Percentiles rank a stretch among this genome's conserved stretches.
Conservation (phyloP, 169 alveolate genomes). For the Plasmodium adleri region DNA sequence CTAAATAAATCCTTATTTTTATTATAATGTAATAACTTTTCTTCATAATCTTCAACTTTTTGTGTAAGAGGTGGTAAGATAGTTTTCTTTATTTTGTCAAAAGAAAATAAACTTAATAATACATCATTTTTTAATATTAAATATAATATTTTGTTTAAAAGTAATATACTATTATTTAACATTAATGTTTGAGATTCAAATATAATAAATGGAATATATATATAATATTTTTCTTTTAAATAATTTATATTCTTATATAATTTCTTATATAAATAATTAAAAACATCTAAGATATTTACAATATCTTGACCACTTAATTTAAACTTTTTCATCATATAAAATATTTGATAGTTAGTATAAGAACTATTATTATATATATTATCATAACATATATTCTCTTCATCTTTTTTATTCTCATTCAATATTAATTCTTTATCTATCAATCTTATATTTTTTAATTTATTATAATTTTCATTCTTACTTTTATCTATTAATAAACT, state of each 20-base stretch:
- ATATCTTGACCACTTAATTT: slow-evolving; percentile 3
- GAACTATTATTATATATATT: background rate
- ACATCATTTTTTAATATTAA: slow-evolving; percentile 24
- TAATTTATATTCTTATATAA: slow-evolving; percentile 24
- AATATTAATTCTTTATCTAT: background rate
- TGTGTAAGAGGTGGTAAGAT: background rate
- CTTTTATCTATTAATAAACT: background rate
- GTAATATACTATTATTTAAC: slow-evolving; percentile 28
- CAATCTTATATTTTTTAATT: background rate
- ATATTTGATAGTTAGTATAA: slow-evolving; percentile 7
- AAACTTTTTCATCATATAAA: slow-evolving; percentile 28
- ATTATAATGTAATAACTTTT: background rate
- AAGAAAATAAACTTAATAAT: slow-evolving; percentile 30
- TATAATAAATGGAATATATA: slow-evolving; percentile 61
- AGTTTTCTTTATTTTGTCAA: slow-evolving; percentile 4
- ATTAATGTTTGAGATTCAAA: slow-evolving; percentile 62
- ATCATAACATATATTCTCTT: background rate
- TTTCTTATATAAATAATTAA: slow-evolving; percentile 33
- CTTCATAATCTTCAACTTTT: background rate
- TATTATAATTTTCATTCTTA: background rate
- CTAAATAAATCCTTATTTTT: slow-evolving; percentile 22
- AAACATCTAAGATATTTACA: slow-evolving; percentile 23
- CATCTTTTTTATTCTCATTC: background rate
- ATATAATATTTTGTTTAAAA: slow-evolving; percentile 22
- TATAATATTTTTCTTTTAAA: slow-evolving; percentile 58